Percentiles rank a stretch among this genome's conserved stretches.
Conservation (phyloP, 2,329 filamentous ascomycete species). For the Talaromyces albobiverticillius region DNA sequence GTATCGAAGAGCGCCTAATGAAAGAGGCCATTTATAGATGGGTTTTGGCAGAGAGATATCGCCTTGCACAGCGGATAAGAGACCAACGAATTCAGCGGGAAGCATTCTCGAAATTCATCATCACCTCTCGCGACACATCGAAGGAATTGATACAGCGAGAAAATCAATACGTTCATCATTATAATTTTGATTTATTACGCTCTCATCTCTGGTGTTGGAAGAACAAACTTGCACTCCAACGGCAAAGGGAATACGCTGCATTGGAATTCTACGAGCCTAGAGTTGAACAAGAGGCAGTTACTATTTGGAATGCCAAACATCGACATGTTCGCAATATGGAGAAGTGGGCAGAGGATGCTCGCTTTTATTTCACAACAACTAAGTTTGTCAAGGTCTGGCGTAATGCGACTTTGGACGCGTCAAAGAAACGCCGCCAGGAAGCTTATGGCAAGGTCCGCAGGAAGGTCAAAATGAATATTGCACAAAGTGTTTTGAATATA, state of each 20-base stretch:
- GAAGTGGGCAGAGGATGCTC: slow-evolving; percentile 53
- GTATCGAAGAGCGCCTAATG: slow-evolving; percentile 56
- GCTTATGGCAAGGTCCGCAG: slow-evolving; percentile 55
- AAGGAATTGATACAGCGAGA: slow-evolving; percentile 36
- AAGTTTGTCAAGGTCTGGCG: slow-evolving; percentile 52
- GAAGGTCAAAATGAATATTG: slow-evolving; percentile 54
- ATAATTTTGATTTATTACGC: slow-evolving; percentile 31
- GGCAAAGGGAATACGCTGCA: slow-evolving; percentile 39
- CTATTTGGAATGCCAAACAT: slow-evolving; percentile 34
- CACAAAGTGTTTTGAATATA: slow-evolving; percentile 37
- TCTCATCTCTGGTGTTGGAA: slow-evolving; percentile 38
- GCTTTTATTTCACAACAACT: slow-evolving; percentile 55
- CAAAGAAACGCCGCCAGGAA: slow-evolving; percentile 53
- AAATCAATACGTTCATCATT: slow-evolving; percentile 31
- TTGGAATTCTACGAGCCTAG: slow-evolving; percentile 44
- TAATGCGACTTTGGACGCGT: slow-evolving; percentile 47
- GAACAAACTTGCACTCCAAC: slow-evolving; percentile 35
- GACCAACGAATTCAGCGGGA: slow-evolving; percentile 40
- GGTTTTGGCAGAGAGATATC: slow-evolving; percentile 51
- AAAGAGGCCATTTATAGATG: slow-evolving; percentile 60
- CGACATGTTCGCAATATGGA: slow-evolving; percentile 48
- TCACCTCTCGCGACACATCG: slow-evolving; percentile 37
- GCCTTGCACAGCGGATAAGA: slow-evolving; percentile 37
- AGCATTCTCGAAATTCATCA: slow-evolving; percentile 38
- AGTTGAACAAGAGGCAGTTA: slow-evolving; percentile 38